Conservation (phyloP, 768 basidiomycete genomes). For the Mycena leptocephala region DNA sequence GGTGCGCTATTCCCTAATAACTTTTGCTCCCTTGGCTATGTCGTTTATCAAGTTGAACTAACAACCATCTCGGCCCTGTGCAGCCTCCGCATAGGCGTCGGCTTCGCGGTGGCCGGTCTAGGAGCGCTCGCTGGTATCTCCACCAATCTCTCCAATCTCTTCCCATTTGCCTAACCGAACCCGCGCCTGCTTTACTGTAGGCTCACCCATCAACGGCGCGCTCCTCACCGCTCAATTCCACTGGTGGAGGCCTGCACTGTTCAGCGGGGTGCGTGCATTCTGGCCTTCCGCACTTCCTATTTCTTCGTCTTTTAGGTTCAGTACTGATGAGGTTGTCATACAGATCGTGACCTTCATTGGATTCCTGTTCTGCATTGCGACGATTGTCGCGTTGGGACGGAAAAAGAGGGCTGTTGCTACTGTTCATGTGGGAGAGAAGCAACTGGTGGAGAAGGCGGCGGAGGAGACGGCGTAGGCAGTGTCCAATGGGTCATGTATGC, state of each 20-base stretch:
- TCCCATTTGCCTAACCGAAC: no score
- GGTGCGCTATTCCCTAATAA: no score
- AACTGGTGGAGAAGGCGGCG: no score
- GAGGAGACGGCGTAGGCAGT: no score
- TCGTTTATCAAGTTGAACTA: no score
- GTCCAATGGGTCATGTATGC: no score
- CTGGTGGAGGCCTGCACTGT: slow-evolving; percentile 1
- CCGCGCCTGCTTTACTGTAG: no score
- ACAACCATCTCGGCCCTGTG: neutral
- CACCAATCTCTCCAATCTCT: no score
- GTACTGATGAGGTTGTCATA: neutral
- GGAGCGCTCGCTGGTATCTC: neutral
- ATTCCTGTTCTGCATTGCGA: neutral
- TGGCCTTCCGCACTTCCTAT: neutral
- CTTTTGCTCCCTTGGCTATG: no score
- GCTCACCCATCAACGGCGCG: neutral
- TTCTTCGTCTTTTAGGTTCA: no score
- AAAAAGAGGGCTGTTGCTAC: neutral
- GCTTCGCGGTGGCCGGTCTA: slow-evolving; percentile 25
- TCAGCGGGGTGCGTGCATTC: neutral
- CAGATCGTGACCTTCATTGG: neutral
- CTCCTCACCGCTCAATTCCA: neutral
- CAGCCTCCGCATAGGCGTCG: slow-evolving; percentile 44
- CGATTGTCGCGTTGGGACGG: neutral
- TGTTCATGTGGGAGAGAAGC: neutral